These are phyloP conservation scores for Camellia japonica DNA, from an alignment of 148 eudicot genomes.

Conservation along the genomic window DNA sequence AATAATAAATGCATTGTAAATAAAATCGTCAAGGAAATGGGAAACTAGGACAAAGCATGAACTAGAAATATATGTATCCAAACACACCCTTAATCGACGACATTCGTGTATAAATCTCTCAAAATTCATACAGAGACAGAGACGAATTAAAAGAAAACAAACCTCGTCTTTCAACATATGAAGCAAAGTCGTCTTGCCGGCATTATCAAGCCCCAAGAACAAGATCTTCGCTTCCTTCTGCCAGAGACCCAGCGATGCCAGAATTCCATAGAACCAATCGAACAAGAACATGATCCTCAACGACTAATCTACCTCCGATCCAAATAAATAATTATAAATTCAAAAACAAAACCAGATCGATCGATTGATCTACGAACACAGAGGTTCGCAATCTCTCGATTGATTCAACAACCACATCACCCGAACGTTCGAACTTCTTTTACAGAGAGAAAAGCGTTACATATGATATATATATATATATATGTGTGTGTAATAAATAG, in stretches of 20 bases:
- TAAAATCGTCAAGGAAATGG: not conserved
- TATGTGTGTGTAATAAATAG: not conserved
- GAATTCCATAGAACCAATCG: conserved; percentile 55
- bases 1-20: no score
- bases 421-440: not conserved
- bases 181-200: conserved; percentile 54
- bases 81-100: no score
- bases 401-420: conserved; percentile 12
- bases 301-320: not conserved
- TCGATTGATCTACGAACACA: conserved; percentile 12
- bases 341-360: conserved; percentile 8
- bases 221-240: conserved; percentile 58
- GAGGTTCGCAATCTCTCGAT: conserved; percentile 24
- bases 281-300: conserved; percentile 35
- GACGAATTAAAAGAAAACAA: not conserved
- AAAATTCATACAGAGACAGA: not conserved
- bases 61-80: not conserved
- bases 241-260: conserved; percentile 47
- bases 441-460: not conserved
- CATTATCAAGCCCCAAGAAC: conserved; percentile 55
- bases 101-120: not conserved
- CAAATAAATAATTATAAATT: not conserved
- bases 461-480: not conserved
- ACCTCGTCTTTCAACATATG: conserved; percentile 62
- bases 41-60: not conserved